Percentiles rank a stretch among this genome's conserved stretches.
phyloP scores from a whole-genome alignment of 1,139 yeast genomes.

The Yamadazyma kanchanaburiensis region DNA sequence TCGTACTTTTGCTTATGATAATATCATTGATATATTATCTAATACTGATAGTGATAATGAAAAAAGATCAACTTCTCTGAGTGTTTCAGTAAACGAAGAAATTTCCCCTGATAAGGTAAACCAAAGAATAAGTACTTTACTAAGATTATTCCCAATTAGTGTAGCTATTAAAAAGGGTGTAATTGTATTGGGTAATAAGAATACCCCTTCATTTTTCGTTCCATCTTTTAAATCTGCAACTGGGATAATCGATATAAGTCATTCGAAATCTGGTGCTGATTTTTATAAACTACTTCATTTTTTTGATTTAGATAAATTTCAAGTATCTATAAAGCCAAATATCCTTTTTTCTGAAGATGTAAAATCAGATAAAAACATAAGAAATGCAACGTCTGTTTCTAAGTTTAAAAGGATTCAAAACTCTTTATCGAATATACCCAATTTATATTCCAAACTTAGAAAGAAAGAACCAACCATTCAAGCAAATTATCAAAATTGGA shows the following conservation, averaged over 20 bases:
- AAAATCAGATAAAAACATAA: background rate
- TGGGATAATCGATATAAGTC: conserved; percentile 59
- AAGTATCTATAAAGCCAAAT: conserved; percentile 66
- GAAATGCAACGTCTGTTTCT: conserved; percentile 5
- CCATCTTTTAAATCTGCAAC: conserved; percentile 53
- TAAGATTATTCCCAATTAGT: conserved; percentile 55
- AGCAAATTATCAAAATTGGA: conserved; percentile 25
- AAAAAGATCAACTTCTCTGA: background rate
- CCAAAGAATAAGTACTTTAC: conserved; percentile 14
- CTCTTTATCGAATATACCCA: conserved; percentile 12
- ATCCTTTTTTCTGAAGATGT: conserved; percentile 42
- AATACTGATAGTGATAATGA: conserved; percentile 11
- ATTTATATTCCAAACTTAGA: conserved; percentile 2
- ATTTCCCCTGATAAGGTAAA: conserved; percentile 2
- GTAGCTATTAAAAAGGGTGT: conserved; percentile 66
- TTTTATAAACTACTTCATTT: conserved; percentile 45
- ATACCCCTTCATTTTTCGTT: conserved; percentile 71
- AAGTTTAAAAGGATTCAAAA: conserved; percentile 19
- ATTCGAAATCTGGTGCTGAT: conserved; percentile 52
- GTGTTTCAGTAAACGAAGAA: background rate
- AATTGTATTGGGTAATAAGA: conserved; percentile 71
- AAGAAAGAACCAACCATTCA: conserved; percentile 6
- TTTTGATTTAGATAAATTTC: conserved; percentile 46
- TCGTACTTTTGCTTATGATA: conserved; percentile 72
- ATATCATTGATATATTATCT: conserved; percentile 45